These are phyloP conservation scores for Fusarium denticulatum DNA, from an alignment of 2,329 filamentous ascomycete species.

Conservation along the genomic window DNA sequence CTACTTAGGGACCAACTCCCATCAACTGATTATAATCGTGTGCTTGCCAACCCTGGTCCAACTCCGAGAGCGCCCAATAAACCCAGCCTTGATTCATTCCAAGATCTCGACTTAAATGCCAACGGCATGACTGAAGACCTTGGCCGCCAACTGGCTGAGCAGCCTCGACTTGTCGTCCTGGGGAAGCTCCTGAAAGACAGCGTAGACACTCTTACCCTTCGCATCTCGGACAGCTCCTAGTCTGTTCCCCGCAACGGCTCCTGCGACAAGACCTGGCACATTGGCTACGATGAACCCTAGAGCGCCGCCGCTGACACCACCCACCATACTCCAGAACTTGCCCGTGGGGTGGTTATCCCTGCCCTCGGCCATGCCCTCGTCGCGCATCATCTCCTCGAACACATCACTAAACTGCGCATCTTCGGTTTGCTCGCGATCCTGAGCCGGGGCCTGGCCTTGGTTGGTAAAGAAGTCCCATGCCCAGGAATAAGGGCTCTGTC, in stretches of 20 bases:
- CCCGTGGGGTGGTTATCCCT: slow-evolving; percentile 68
- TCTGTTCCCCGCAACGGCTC: slow-evolving; percentile 90
- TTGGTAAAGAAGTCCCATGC: slow-evolving; percentile 71
- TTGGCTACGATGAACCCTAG: slow-evolving; percentile 97
- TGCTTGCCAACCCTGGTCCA: slow-evolving; percentile 11
- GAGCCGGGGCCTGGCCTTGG: slow-evolving; percentile 47
- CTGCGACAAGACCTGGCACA: slow-evolving; percentile 86
- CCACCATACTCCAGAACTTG: slow-evolving; percentile 87
- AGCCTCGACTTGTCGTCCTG: slow-evolving; percentile 83
- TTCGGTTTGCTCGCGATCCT: slow-evolving; percentile 63
- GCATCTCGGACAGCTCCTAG: slow-evolving; percentile 90
- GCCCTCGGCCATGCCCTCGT: slow-evolving; percentile 84
- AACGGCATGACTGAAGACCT: slow-evolving; percentile 84
- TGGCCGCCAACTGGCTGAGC: slow-evolving; percentile 83
- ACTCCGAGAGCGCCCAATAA: slow-evolving; percentile 29
- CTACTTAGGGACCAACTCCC: slow-evolving; percentile 3
- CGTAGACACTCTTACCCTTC: slow-evolving; percentile 93
- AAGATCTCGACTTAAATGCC: slow-evolving; percentile 54
- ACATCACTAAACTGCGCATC: slow-evolving; percentile 87
- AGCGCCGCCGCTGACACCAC: slow-evolving; percentile 85
- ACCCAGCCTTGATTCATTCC: not conserved
- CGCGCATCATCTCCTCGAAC: slow-evolving; percentile 89
- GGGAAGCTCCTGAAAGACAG: slow-evolving; percentile 88
- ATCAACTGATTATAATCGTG: not conserved
- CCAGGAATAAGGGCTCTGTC: slow-evolving; percentile 76